Evolutionary conservation across 768 basidiomycete species (phyloP).

Genomic region (Kwoniella europaea): DNA sequence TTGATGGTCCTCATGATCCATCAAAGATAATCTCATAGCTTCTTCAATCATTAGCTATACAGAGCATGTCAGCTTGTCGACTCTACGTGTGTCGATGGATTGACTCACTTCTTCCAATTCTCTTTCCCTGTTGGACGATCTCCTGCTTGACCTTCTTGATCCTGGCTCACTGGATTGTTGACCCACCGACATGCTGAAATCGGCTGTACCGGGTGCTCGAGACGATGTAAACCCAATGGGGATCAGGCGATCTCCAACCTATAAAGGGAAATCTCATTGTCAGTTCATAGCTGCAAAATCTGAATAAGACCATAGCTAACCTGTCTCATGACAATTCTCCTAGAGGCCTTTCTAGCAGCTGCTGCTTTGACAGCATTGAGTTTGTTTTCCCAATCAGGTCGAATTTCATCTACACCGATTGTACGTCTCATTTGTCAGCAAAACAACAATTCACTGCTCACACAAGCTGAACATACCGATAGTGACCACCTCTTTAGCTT

Average conservation of each 20-base stretch:
- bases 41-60: slow-evolving; percentile 95
- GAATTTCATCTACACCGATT: slow-evolving; percentile 76
- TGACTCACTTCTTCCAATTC: slow-evolving; percentile 84
- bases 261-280: background rate
- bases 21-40: slow-evolving; percentile 91
- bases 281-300: background rate
- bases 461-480: slow-evolving; percentile 67
- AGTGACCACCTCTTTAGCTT: slow-evolving; percentile 87
- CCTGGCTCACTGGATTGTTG: slow-evolving; percentile 63
- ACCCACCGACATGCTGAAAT: slow-evolving; percentile 58
- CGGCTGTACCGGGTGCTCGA: slow-evolving; percentile 60
- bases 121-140: slow-evolving; percentile 77
- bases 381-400: slow-evolving; percentile 98
- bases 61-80: background rate
- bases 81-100: too few species aligned
- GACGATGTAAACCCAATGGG: slow-evolving; percentile 91
- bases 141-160: slow-evolving; percentile 57
- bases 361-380: slow-evolving; percentile 90
- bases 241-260: slow-evolving; percentile 91
- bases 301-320: slow-evolving; percentile 28
- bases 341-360: slow-evolving; percentile 92
- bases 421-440: background rate
- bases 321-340: slow-evolving; percentile 97
- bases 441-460: background rate
- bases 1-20: slow-evolving; percentile 95